Conservation (phyloP, 129 eudicot species). For the Lactuca sativa region DNA sequence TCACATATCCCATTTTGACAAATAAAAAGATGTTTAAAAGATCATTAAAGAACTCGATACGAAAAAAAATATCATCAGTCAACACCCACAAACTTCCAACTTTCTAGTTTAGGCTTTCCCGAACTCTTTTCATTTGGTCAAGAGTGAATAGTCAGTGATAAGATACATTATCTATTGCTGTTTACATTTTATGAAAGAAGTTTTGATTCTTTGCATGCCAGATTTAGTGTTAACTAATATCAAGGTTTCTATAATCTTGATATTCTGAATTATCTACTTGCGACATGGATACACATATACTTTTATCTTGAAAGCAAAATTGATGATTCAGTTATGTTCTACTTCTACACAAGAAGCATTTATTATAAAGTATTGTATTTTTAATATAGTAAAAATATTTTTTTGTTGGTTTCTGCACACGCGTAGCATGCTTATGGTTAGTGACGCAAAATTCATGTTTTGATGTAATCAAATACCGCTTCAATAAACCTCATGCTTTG, state of each 20-base stretch:
- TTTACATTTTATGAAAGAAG: conserved; percentile 2
- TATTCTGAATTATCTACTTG: background rate
- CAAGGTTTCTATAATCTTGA: conserved; percentile 1
- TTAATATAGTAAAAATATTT: background rate
- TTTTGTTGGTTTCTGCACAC: conserved; percentile 12
- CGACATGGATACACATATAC: conserved; percentile 14
- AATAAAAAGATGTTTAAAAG: background rate
- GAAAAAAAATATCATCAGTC: background rate
- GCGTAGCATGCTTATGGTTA: conserved; percentile 18
- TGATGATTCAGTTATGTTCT: conserved; percentile 9
- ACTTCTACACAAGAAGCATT: conserved; percentile 9
- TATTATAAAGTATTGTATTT: conserved; percentile 1
- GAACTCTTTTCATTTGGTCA: background rate
- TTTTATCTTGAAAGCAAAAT: conserved; percentile 7
- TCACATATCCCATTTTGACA: background rate
- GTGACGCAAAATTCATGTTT: conserved; percentile 9
- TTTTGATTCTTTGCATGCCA: conserved; percentile 13
- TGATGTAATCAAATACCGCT: background rate
- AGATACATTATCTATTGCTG: conserved; percentile 7
- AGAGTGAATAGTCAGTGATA: conserved; percentile 7
- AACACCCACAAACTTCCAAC: background rate
- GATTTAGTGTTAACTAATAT: conserved; percentile 6
- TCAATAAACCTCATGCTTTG: conserved; percentile 7
- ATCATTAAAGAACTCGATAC: background rate
- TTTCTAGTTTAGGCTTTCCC: background rate